Evolutionary conservation across 768 basidiomycete species (phyloP).

Genomic region (Auricularia heimuer): DNA sequence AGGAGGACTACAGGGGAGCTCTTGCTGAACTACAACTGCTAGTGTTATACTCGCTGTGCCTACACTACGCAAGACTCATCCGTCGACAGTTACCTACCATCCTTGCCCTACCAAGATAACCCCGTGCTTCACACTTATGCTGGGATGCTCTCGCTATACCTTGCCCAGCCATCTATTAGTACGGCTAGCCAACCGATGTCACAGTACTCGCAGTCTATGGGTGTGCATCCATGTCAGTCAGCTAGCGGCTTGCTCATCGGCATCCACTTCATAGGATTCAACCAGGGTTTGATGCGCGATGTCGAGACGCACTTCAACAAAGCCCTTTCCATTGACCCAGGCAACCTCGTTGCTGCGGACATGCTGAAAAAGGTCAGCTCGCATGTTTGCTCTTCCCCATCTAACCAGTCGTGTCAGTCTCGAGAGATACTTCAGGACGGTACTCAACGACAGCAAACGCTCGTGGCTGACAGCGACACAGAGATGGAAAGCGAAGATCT

Average conservation of each 20-base stretch:
- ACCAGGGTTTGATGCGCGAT: slow-evolving; percentile 34
- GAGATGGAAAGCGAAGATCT: slow-evolving; percentile 12
- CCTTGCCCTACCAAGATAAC: slow-evolving; percentile 80
- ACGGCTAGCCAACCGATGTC: background rate
- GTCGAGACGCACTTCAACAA: slow-evolving; percentile 60
- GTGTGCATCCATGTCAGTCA: background rate
- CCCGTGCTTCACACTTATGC: slow-evolving; percentile 74
- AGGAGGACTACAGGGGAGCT: slow-evolving; percentile 53
- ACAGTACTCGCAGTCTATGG: background rate
- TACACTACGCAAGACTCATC: slow-evolving; percentile 7
- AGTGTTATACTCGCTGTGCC: slow-evolving; percentile 15
- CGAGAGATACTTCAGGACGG: background rate
- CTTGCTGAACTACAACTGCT: slow-evolving; percentile 83
- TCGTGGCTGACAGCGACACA: background rate
- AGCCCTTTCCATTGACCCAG: slow-evolving; percentile 47
- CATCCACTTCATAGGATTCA: slow-evolving; percentile 12
- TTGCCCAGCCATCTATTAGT: slow-evolving; percentile 19
- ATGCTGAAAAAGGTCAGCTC: slow-evolving; percentile 43
- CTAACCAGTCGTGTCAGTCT: background rate
- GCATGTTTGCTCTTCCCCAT: background rate
- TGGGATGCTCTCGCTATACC: slow-evolving; percentile 53
- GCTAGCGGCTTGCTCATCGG: background rate
- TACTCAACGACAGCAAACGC: background rate
- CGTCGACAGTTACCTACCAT: slow-evolving; percentile 64
- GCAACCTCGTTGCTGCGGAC: slow-evolving; percentile 39